Evolutionary conservation across 1,284 basidiomycete species (phyloP).

Genomic region (Porodaedalea pini): DNA sequence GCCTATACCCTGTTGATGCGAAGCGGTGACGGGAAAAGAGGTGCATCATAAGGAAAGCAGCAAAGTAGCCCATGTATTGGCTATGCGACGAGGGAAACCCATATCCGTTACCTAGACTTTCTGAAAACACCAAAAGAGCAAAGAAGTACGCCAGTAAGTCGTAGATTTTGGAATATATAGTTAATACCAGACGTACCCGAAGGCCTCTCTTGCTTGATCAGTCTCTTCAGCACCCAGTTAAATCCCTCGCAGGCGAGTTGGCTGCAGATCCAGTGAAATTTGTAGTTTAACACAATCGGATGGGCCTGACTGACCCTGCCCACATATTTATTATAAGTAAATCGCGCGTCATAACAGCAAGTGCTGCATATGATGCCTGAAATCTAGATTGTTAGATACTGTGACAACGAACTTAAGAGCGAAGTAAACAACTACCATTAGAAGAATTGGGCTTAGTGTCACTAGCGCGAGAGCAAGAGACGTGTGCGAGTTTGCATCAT

Average conservation of each 20-base stretch:
- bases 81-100: slow-evolving; percentile 88
- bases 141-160: background rate
- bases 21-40: slow-evolving; percentile 69
- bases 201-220: slow-evolving; percentile 69
- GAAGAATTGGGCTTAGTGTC: slow-evolving; percentile 70
- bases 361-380: slow-evolving; percentile 74
- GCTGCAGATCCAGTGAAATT: background rate
- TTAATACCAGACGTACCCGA: slow-evolving; percentile 44
- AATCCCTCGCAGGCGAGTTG: slow-evolving; percentile 72
- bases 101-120: slow-evolving; percentile 67
- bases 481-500: slow-evolving; percentile 61
- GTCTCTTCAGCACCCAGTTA: slow-evolving; percentile 69
- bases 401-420: slow-evolving; percentile 2
- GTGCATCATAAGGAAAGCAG: slow-evolving; percentile 72
- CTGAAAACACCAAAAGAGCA: no score
- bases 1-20: slow-evolving; percentile 43
- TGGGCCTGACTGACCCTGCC: slow-evolving; percentile 46
- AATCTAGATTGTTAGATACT: slow-evolving; percentile 19
- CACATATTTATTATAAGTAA: slow-evolving; percentile 78
- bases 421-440: slow-evolving; percentile 55
- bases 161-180: background rate
- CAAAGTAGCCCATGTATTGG: slow-evolving; percentile 87
- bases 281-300: no score
- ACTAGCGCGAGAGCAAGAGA: slow-evolving; percentile 64
- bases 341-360: slow-evolving; percentile 76